Base-by-base conservation (phyloP, 768 basidiomycete species). In the Russula sp. region DNA sequence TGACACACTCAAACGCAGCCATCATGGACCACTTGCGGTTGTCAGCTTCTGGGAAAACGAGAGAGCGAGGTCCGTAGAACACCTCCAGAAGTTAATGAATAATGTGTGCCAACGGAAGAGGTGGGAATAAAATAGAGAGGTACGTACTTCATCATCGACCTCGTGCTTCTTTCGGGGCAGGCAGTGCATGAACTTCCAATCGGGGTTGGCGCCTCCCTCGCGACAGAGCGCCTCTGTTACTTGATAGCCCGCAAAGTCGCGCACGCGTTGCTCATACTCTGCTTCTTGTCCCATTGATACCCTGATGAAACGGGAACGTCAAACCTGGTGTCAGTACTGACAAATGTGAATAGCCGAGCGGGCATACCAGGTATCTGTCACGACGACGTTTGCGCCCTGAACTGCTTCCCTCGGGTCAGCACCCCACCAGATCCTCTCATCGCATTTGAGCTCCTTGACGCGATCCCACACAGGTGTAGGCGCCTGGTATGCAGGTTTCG, bases 221-320 rank as follows among this genome's bases (percentile, higher is more conserved):
- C 76, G 75, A 73, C 93, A 94, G 35, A 98, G 80, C 36, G 82
- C 75, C 72, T 98, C 93, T 2, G 96, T 98, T 52, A 99, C 85
- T 70, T 98, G 97, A 73, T 91, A 99, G 2, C 97, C 95, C 18
- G 82, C 65, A 75, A 99, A 99, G 61, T 92, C 96, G 53, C 82
- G 76, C 46, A 96, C 72, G 16, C 96, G 85, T 67, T 92, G 85
- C 36, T 78, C 90, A 65, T 94, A 93, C 73, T 98, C 94, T 1
- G 86, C 88, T 74, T 98, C 97, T 74, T 97, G 93, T 18, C 97
- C 97, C 97, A 99, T 98, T 2, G 96, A 98, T 65, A 98, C 93
- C 94, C 93, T 95, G 69, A 46, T 14, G 32, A 11, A 18, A 1
- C 16, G 51, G 52, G 13, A 34, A 48, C 39, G 57, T 29, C 56